A percentile compares a stretch with the other conserved stretches of the same genome.
Evolutionary conservation across 1,284 basidiomycete species (phyloP).

Genomic region (Sanghuangporus sanghuang): DNA sequence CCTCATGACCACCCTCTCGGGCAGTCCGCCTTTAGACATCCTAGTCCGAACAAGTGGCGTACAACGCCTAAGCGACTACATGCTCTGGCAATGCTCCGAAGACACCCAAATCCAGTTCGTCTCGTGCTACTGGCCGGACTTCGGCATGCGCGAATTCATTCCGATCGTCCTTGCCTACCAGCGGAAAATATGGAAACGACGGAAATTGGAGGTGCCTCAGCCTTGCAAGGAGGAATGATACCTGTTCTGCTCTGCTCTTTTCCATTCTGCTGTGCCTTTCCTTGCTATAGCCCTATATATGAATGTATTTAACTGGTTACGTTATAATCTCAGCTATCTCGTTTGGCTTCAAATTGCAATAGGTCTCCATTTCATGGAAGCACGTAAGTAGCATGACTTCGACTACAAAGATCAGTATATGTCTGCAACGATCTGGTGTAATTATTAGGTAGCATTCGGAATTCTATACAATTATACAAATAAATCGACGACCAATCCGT

Average conservation of each 20-base stretch:
- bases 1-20: slow-evolving; percentile 60
- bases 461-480: not conserved
- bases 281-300: too few species aligned
- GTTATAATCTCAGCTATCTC: too few species aligned
- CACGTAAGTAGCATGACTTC: not conserved
- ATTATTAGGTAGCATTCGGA: not conserved
- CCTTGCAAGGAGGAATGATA: not conserved
- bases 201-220: not conserved
- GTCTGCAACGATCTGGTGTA: too few species aligned
- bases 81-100: slow-evolving; percentile 91
- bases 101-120: slow-evolving; percentile 90
- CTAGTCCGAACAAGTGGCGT: slow-evolving; percentile 92
- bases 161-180: slow-evolving; percentile 87
- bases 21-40: slow-evolving; percentile 84
- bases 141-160: slow-evolving; percentile 82
- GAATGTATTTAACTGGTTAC: too few species aligned
- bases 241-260: not conserved
- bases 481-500: not conserved
- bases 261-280: too few species aligned
- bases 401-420: too few species aligned
- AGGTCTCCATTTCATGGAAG: too few species aligned
- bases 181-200: slow-evolving; percentile 54
- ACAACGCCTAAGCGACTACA: slow-evolving; percentile 84
- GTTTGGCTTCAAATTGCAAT: too few species aligned
- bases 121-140: slow-evolving; percentile 92